Base-by-base conservation (phyloP, 805 yeast species). In the Cyberlindnera meyerae region DNA sequence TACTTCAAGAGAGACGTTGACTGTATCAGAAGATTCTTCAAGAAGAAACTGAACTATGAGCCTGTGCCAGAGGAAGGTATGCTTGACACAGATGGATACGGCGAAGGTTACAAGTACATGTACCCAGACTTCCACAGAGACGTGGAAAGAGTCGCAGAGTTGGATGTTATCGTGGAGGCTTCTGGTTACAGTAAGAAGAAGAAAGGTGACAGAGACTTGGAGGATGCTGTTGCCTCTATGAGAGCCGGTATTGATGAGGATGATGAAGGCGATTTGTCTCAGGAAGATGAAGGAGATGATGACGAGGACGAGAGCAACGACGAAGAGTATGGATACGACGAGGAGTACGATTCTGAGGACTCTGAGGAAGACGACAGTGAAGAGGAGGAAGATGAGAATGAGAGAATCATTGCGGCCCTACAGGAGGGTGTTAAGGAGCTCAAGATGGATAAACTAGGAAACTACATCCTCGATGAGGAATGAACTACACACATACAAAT, bases 1-100 rank as follows among this genome's bases (percentile, higher is more conserved):
- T 89, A 86, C 59, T 93, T 93, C 61, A 77, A 85, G 50, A 74
- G 99, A 64, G 99, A 93, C 62, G 94, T 93, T 17, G 84, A 86
- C 39, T 89, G 97, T 60, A 79, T 93, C 36, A 71, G 88, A 44
- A 70, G 79, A 31, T 93, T 90, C 54, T 93, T 93, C 64, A 78
- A 70, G 42, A 78, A 77, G 57, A 83, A 83, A 58, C 74, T 90
- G 49, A 75, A 76, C 44, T 93, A 84, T 52, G 70, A 66, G 6
- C 95, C 97, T 7, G 60, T 57, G 29, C 66, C 68, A 38, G 95
- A 88, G 54, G 43, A 74, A 4, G 66, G 81, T 11, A 82, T 82
- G 88, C 61, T 80, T 29, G 94, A 84, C 49, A 72, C 76, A 2
- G 88, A 79, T 36, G 94, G 94, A 3, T 84, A 57, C 54, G 95